A percentile compares a stretch with the other conserved stretches of the same genome.
Conservation (phyloP, 1,284 basidiomycete species). For the Malassezia vespertilionis region DNA sequence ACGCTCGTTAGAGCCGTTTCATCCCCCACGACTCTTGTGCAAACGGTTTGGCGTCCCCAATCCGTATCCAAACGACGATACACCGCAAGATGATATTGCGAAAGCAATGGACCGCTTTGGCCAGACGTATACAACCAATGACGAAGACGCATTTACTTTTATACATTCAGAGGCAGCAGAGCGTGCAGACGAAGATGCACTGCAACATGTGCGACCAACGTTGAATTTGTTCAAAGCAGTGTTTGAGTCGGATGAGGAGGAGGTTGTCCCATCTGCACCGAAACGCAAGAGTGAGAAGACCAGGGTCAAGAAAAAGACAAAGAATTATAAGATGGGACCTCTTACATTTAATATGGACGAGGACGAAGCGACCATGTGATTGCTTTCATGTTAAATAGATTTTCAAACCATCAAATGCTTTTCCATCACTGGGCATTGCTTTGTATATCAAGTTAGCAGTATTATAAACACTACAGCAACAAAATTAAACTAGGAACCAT, state of each 20-base stretch:
- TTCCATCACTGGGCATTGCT: too few relatives aligned
- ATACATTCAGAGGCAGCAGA: background rate
- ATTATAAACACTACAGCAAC: too few relatives aligned
- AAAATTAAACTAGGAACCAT: too few relatives aligned
- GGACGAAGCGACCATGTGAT: background rate
- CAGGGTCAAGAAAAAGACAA: slow-evolving; percentile 3
- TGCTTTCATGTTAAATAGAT: too few relatives aligned
- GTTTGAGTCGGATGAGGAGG: slow-evolving; percentile 12
- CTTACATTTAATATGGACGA: slow-evolving; percentile 15
- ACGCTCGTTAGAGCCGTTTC: background rate
- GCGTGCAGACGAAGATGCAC: background rate
- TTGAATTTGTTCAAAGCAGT: slow-evolving; percentile 14
- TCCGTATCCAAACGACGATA: slow-evolving; percentile 1
- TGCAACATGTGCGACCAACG: slow-evolving; percentile 4
- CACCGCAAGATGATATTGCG: background rate
- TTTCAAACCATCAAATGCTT: too few relatives aligned
- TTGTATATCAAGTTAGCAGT: too few relatives aligned
- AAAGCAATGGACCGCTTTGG: background rate
- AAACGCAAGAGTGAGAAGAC: slow-evolving; percentile 3
- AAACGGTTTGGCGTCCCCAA: slow-evolving; percentile 7
- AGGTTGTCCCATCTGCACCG: background rate
- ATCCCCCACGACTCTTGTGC: slow-evolving; percentile 16
- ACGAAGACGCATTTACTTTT: slow-evolving; percentile 2
- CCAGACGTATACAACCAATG: background rate
- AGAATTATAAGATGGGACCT: background rate